Conservation (phyloP, 495 filamentous ascomycete species). For the Stereocaulon alpinum region DNA sequence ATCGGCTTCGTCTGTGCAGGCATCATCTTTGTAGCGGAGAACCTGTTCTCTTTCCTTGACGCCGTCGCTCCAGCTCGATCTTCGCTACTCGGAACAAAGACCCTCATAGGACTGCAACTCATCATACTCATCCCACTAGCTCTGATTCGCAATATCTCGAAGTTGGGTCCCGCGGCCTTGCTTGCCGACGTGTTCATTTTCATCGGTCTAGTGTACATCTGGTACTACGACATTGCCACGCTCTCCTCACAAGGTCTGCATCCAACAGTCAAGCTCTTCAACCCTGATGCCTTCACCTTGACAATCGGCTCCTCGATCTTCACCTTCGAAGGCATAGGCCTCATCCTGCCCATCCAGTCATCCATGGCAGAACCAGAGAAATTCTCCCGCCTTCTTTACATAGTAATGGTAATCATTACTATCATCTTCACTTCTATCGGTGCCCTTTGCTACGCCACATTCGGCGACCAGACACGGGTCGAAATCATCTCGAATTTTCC, state of each 20-base stretch:
- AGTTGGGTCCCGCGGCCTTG: slow-evolving; percentile 48
- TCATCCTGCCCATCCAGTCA: slow-evolving; percentile 54
- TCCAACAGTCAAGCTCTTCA: slow-evolving; percentile 46
- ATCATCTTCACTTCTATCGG: slow-evolving; percentile 53
- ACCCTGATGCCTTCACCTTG: slow-evolving; percentile 48
- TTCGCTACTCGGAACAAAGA: slow-evolving; percentile 32
- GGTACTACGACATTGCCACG: slow-evolving; percentile 46
- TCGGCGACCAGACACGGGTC: slow-evolving; percentile 45
- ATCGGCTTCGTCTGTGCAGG: slow-evolving; percentile 58
- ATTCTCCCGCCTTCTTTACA: slow-evolving; percentile 46
- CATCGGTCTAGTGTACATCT: slow-evolving; percentile 54
- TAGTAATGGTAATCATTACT: slow-evolving; percentile 54
- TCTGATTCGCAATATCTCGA: slow-evolving; percentile 54
- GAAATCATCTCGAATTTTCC: slow-evolving; percentile 59
- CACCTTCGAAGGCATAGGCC: slow-evolving; percentile 58
- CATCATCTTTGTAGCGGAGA: slow-evolving; percentile 57
- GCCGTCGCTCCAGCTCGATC: slow-evolving; percentile 35
- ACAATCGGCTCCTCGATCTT: slow-evolving; percentile 56
- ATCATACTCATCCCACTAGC: slow-evolving; percentile 46
- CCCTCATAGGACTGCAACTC: slow-evolving; percentile 47
- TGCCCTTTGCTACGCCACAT: slow-evolving; percentile 53
- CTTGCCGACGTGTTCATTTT: slow-evolving; percentile 54
- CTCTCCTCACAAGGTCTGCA: slow-evolving; percentile 38
- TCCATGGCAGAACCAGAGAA: slow-evolving; percentile 50
- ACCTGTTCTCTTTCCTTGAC: slow-evolving; percentile 45